Conservation (phyloP, 768 basidiomycete species). For the Mycena galopus region DNA sequence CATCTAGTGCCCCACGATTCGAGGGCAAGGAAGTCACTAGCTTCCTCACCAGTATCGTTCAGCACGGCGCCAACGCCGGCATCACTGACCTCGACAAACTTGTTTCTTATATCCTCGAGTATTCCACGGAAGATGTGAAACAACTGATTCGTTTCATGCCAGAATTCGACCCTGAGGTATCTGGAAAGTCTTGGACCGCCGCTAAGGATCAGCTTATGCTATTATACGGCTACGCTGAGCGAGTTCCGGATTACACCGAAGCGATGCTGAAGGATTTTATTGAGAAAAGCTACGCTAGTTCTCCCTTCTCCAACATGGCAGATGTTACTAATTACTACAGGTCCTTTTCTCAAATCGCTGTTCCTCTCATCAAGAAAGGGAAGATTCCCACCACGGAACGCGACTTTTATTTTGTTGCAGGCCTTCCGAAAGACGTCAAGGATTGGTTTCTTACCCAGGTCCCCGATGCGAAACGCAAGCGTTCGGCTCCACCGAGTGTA, state of each 20-base stretch:
- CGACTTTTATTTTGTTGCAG: neutral
- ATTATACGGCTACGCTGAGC: neutral
- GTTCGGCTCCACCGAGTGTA: neutral
- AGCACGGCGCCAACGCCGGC: constrained; percentile 27
- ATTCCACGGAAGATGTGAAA: constrained; percentile 5
- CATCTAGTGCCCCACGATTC: constrained; percentile 6
- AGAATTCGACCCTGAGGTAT: constrained; percentile 4
- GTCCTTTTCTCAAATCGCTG: neutral
- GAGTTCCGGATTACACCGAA: constrained; percentile 13
- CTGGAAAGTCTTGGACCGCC: neutral
- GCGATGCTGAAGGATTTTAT: neutral
- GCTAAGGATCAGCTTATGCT: neutral
- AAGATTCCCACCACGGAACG: neutral
- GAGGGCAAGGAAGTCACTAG: constrained; percentile 14
- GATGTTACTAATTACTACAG: neutral
- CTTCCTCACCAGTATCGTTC: neutral
- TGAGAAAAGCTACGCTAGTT: neutral
- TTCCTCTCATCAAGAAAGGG: neutral
- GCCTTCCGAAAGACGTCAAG: neutral
- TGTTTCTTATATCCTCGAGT: constrained; percentile 18
- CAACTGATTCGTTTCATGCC: constrained; percentile 2
- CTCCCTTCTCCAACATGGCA: neutral
- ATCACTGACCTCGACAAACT: constrained; percentile 19
- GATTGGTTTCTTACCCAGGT: neutral
- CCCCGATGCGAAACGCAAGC: neutral